Conservation (phyloP, 345 rosid species). For the Lumnitzera littorea region DNA sequence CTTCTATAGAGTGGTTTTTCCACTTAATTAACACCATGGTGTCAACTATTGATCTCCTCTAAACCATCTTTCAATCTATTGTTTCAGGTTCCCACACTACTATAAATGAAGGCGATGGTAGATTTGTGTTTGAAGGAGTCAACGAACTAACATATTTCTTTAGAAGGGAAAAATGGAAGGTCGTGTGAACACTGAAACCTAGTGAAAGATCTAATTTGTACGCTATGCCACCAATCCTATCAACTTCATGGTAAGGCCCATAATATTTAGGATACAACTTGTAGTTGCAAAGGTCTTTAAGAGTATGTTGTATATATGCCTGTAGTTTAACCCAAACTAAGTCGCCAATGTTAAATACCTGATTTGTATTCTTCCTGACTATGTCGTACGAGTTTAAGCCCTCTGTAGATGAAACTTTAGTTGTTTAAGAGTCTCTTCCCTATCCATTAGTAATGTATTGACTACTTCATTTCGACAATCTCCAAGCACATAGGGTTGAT, state of each 20-base stretch:
- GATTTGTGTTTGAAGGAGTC: too few species aligned
- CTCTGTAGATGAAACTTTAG: neutral
- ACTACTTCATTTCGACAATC: neutral
- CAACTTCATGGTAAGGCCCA: neutral
- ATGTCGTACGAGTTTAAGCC: neutral
- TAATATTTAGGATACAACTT: neutral
- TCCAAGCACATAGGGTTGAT: neutral
- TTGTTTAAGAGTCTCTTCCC: neutral
- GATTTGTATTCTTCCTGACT: neutral
- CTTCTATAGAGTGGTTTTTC: too few species aligned
- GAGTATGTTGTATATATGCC: neutral
- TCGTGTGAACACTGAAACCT: too few species aligned
- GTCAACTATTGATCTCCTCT: too few species aligned
- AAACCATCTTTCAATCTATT: too few species aligned
- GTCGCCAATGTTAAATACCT: neutral
- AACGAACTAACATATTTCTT: too few species aligned
- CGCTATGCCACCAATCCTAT: conserved; percentile 1
- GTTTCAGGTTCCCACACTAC: too few species aligned
- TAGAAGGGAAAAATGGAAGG: too few species aligned
- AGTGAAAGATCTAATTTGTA: neutral
- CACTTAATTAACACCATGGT: too few species aligned
- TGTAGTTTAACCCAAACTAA: conserved; percentile 2
- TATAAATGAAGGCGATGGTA: too few species aligned
- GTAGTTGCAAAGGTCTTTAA: neutral
- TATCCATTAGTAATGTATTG: neutral